Evolutionary conservation across 2,329 filamentous ascomycete species (phyloP).

Genomic region (Fusarium sp.): DNA sequence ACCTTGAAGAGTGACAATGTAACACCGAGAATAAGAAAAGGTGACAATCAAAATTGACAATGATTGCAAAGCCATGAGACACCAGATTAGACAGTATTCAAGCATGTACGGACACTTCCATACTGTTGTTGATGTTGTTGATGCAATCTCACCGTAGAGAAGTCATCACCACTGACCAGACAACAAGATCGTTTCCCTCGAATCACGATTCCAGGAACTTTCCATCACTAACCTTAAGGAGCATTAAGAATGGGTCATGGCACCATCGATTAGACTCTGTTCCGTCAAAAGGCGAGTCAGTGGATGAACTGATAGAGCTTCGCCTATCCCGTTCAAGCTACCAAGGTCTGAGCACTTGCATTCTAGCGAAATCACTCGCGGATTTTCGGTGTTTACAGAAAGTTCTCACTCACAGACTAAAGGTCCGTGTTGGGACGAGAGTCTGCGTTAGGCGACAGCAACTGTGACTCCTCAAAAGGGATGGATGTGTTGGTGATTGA

Average conservation of each 20-base stretch:
- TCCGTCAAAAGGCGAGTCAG: background rate
- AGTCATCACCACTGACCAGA: background rate
- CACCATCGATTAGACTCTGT: background rate
- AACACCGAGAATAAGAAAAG: background rate
- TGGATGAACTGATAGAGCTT: background rate
- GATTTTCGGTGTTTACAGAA: background rate
- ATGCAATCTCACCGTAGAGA: background rate
- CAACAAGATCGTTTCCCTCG: background rate
- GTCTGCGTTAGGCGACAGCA: background rate
- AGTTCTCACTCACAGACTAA: background rate
- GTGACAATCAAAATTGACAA: rapidly evolving
- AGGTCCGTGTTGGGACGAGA: background rate
- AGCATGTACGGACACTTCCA: background rate
- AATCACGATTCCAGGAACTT: background rate
- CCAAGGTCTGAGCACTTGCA: constrained; percentile 1
- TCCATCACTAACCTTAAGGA: background rate
- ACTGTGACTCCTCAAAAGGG: constrained; percentile 4
- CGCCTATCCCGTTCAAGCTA: background rate
- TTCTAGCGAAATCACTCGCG: background rate
- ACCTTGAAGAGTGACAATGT: background rate
- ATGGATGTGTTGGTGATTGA: background rate
- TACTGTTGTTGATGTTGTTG: background rate
- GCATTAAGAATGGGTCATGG: background rate
- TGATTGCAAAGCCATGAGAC: background rate
- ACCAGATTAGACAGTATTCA: background rate